These are phyloP conservation scores for Suhomyces chickasaworum DNA, from an alignment of 1,139 yeast species.

Conservation along the genomic window DNA sequence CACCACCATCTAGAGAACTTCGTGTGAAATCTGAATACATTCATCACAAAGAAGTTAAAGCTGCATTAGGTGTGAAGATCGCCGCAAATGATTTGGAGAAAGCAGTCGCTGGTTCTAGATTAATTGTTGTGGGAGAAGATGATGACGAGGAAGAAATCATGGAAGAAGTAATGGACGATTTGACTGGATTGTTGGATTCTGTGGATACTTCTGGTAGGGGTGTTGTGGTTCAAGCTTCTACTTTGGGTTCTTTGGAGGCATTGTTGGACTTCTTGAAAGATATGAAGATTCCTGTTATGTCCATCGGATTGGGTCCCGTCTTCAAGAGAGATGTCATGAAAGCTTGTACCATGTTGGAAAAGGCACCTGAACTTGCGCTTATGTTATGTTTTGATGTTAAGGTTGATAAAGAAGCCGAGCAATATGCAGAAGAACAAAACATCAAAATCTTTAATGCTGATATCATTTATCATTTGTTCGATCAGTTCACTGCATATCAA, in stretches of 20 bases:
- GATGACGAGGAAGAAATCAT: slow-evolving; percentile 96
- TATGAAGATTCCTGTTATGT: slow-evolving; percentile 99
- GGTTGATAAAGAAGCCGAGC: slow-evolving; percentile 97
- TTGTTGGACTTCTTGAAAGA: slow-evolving; percentile 93
- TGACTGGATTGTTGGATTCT: slow-evolving; percentile 90
- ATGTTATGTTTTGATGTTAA: slow-evolving; percentile 98
- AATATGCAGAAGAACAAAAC: slow-evolving; percentile 91
- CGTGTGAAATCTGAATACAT: slow-evolving; percentile 93
- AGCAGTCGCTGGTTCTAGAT: slow-evolving; percentile 98
- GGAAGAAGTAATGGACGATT: slow-evolving; percentile 99
- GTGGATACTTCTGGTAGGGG: slow-evolving; percentile 95
- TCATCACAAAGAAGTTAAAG: slow-evolving; percentile 96
- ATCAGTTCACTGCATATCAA: slow-evolving; percentile 92
- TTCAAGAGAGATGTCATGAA: slow-evolving; percentile 97
- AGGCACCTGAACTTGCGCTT: slow-evolving; percentile 91
- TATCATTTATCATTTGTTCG: slow-evolving; percentile 94
- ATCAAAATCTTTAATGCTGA: slow-evolving; percentile 93
- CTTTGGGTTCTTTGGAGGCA: slow-evolving; percentile 97
- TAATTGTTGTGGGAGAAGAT: slow-evolving; percentile 92
- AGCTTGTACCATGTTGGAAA: slow-evolving; percentile 94
- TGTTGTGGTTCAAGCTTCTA: slow-evolving; percentile 98
- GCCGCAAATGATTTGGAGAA: slow-evolving; percentile 97
- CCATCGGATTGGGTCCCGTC: slow-evolving; percentile 97
- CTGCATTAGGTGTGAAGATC: slow-evolving; percentile 97
- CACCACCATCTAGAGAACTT: slow-evolving; percentile 95